A percentile compares a stretch with the other conserved stretches of the same genome.
Evolutionary conservation across 2,329 filamentous ascomycete genomes (phyloP).

Genomic region (Dactylellina leptospora): DNA sequence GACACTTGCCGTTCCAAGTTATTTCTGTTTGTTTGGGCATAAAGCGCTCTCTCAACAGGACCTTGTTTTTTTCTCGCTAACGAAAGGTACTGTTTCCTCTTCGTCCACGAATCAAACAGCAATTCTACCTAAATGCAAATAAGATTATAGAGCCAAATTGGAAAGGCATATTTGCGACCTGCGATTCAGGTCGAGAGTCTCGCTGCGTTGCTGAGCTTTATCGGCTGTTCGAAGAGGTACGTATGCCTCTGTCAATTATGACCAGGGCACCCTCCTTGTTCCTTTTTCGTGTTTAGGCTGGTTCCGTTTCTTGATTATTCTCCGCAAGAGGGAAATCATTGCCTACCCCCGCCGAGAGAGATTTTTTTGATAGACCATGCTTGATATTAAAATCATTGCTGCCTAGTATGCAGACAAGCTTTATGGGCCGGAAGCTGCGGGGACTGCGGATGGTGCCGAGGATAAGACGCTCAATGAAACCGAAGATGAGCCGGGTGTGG

Average conservation of each 20-base stretch:
- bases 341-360: slow-evolving; percentile 10
- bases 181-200: slow-evolving; percentile 55
- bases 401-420: slow-evolving; percentile 54
- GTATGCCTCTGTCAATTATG: slow-evolving; percentile 9
- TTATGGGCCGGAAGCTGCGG: slow-evolving; percentile 55
- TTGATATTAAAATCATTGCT: slow-evolving; percentile 43
- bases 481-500: slow-evolving; percentile 56
- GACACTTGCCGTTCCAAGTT: slow-evolving; percentile 35
- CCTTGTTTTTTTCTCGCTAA: slow-evolving; percentile 39
- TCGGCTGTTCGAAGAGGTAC: slow-evolving; percentile 56
- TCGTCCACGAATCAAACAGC: slow-evolving; percentile 36
- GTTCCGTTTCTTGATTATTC: slow-evolving; percentile 16
- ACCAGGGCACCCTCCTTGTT: slow-evolving; percentile 13
- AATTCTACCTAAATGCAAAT: slow-evolving; percentile 39
- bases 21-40: slow-evolving; percentile 17
- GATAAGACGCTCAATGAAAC: slow-evolving; percentile 59
- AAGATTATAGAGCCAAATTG: slow-evolving; percentile 55
- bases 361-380: slow-evolving; percentile 30
- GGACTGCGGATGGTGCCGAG: slow-evolving; percentile 61
- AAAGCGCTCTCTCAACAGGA: slow-evolving; percentile 13
- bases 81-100: slow-evolving; percentile 16
- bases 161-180: slow-evolving; percentile 57
- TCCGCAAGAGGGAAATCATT: slow-evolving; percentile 11
- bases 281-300: slow-evolving; percentile 19
- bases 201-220: slow-evolving; percentile 57